Evolutionary conservation across 2,329 filamentous ascomycete species (phyloP).

Genomic region (Fusarium papillatum): DNA sequence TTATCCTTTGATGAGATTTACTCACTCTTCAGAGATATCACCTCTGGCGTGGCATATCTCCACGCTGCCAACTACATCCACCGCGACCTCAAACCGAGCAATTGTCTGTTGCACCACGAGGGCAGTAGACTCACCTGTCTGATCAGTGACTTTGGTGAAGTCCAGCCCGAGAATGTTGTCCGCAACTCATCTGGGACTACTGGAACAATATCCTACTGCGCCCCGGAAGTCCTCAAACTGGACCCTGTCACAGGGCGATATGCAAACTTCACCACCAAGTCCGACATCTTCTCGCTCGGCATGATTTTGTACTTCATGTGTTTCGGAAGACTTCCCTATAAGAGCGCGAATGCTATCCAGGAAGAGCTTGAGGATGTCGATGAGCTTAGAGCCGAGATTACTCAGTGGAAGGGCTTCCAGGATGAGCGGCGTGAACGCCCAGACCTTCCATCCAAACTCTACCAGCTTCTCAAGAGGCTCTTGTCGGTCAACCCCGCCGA

Average conservation of each 20-base stretch:
- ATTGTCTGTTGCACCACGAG: constrained; percentile 88
- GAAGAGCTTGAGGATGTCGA: constrained; percentile 96
- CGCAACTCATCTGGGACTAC: constrained; percentile 95
- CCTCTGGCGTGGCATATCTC: constrained; percentile 89
- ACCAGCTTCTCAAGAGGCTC: constrained; percentile 85
- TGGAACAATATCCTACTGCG: constrained; percentile 97
- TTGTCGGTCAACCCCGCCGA: constrained; percentile 82
- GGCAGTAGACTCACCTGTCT: constrained; percentile 81
- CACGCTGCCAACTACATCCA: constrained; percentile 96
- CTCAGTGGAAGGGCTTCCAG: constrained; percentile 88
- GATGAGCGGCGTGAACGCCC: constrained; percentile 80
- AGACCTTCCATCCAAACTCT: constrained; percentile 89
- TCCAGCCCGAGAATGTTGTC: constrained; percentile 85
- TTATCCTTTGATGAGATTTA: constrained; percentile 92
- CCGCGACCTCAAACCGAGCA: constrained; percentile 94
- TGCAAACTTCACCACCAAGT: constrained; percentile 96
- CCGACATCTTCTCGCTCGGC: constrained; percentile 96
- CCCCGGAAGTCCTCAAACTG: constrained; percentile 88
- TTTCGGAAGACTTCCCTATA: constrained; percentile 90
- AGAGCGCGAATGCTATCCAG: constrained; percentile 84
- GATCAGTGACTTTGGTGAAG: constrained; percentile 98
- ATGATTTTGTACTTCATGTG: constrained; percentile 99
- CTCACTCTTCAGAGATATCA: constrained; percentile 96
- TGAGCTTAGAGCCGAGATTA: constrained; percentile 86
- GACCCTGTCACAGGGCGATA: constrained; percentile 77